A percentile compares a stretch with the other conserved stretches of the same genome.
Conservation (phyloP, 306 rosid species). For the Casuarina glauca region DNA sequence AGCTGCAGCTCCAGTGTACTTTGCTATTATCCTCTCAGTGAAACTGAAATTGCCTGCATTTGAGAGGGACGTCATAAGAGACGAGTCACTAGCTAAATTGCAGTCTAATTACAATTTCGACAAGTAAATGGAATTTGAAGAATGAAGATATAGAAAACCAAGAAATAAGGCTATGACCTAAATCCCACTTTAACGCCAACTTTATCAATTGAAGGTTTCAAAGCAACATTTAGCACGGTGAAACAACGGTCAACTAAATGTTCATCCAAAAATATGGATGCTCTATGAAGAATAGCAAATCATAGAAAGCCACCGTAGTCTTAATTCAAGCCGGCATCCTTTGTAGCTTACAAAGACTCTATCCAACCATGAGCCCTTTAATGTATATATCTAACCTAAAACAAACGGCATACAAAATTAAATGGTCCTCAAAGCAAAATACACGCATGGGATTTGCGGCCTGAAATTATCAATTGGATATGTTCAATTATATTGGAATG, state of each 20-base stretch:
- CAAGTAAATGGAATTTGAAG: not conserved
- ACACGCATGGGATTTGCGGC: too few relatives aligned
- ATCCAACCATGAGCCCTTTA: too few relatives aligned
- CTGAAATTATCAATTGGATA: too few relatives aligned
- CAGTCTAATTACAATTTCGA: not conserved
- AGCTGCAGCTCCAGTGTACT: slow-evolving; percentile 93
- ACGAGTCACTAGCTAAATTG: not conserved
- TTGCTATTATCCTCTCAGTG: slow-evolving; percentile 69
- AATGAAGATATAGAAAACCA: not conserved
- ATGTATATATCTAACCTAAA: too few relatives aligned
- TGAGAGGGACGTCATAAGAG: not conserved
- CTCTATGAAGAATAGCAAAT: not conserved
- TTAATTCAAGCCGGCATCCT: not conserved
- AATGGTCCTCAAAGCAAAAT: too few relatives aligned
- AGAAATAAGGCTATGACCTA: not conserved
- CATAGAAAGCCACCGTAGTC: not conserved
- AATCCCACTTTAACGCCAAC: not conserved
- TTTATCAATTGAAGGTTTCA: not conserved
- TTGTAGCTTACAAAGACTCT: not conserved
- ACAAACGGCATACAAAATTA: too few relatives aligned
- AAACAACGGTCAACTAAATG: not conserved
- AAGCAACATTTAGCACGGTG: not conserved
- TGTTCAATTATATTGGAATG: too few relatives aligned
- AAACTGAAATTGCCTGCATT: slow-evolving; percentile 82
- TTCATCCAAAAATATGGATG: not conserved